Evolutionary conservation across 352 stramenopile genomes (phyloP), one percentile per base, ranked within the genome.

Genomic region (Blastocystis sp.): DNA sequence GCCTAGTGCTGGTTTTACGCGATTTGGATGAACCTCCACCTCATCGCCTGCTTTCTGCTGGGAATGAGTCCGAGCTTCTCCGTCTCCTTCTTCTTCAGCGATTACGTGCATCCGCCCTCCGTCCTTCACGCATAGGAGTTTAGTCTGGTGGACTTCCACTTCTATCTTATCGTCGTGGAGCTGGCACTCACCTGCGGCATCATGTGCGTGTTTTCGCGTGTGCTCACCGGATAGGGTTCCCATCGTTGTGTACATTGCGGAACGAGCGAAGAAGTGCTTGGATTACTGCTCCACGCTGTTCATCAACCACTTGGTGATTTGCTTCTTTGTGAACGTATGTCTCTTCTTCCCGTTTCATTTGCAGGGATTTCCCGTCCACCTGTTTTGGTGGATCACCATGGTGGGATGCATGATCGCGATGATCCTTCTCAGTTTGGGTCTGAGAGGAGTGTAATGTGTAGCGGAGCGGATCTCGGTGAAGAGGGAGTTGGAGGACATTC

Each of bases 1-100:
- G 10, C 3, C 7, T 69, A 84, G 74, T 84, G 74, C n/a, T 84
- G 74, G 74, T 84, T 84, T 59, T 84, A 84, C n/a, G 74, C 52
- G 45, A 84, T 84, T 43, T 84, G 74, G 74, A 84, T 68, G 74
- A 68, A 61, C 11, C 2, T 84, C 11, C 74, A 84, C 21, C 66
- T 69, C 24, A 21, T 84, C 21, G 19, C 74, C 24, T 28, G 52
- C n/a, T 42, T 54, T 34, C 4, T 84, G 66, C 74, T 84, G 21
- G 21, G 57, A 70, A 84, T 84, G 74, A 4, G 28, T 38, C 24
- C 24, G 7, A 69, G 28, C 10, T 52, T 84, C 34, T 69, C 48
- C 3, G 34, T 84, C 24, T 57, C 74, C 14, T 84, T 84, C 74
- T 84, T 84, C 57, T 84, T 84, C 40, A 84, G 54, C 19, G 74